Conservation (phyloP, 2,329 filamentous ascomycete genomes). For the Diaporthe amygdali region DNA sequence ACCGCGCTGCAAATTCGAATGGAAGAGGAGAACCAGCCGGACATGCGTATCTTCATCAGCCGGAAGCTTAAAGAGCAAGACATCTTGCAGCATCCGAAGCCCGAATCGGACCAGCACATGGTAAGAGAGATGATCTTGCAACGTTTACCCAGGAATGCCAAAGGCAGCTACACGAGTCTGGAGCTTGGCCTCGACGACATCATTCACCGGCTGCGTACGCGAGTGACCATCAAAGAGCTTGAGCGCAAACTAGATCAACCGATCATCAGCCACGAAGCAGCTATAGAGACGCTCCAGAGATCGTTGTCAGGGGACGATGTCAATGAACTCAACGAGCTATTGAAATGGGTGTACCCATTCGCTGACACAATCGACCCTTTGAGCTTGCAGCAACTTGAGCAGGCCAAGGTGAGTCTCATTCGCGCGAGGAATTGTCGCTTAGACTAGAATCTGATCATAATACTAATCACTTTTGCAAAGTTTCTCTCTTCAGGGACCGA, state of each 20-base stretch:
- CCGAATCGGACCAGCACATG: slow-evolving; percentile 28
- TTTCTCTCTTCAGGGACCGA: slow-evolving; percentile 30
- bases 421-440: neutral
- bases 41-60: slow-evolving; percentile 31
- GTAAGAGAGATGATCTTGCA: slow-evolving; percentile 28
- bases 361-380: slow-evolving; percentile 25
- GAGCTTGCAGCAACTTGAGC: slow-evolving; percentile 30
- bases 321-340: slow-evolving; percentile 32
- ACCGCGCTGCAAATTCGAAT: slow-evolving; percentile 26
- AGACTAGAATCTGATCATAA: accelerated
- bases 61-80: slow-evolving; percentile 27
- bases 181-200: slow-evolving; percentile 28
- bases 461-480: slow-evolving; percentile 17
- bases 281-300: slow-evolving; percentile 31
- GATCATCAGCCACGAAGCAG: slow-evolving; percentile 29
- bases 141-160: slow-evolving; percentile 26
- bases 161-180: slow-evolving; percentile 29
- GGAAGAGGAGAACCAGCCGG: slow-evolving; percentile 26
- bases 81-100: slow-evolving; percentile 27
- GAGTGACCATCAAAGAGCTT: slow-evolving; percentile 26
- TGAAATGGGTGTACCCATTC: slow-evolving; percentile 34
- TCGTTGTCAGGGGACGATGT: slow-evolving; percentile 31
- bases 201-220: slow-evolving; percentile 27
- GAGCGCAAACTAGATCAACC: slow-evolving; percentile 28
- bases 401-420: slow-evolving; percentile 30